Base-by-base conservation (phyloP, 2,329 filamentous ascomycete genomes). In the Fusarium transvaalense region DNA sequence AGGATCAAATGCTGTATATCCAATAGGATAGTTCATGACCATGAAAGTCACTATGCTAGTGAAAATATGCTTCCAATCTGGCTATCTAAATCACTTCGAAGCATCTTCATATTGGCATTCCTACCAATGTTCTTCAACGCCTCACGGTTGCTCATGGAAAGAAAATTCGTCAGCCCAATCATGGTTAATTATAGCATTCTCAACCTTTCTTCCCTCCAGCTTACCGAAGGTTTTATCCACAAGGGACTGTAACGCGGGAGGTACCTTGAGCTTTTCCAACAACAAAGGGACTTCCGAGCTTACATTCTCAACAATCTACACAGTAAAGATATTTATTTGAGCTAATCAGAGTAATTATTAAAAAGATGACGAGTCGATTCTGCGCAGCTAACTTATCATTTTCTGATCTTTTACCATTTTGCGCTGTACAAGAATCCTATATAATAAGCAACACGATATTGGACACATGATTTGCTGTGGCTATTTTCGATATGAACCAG, bases 281-380 rank as follows among this genome's bases (percentile, higher is more conserved):
- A 69, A 45, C 4, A 69, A 17, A 2, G 56, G 66, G 10, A 69
- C 10, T 17, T 69, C 66, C 10, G 29, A 34, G 45, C 7, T 48
- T 23, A n/a, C 10, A 23, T 7, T 3, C 12, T 5, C 14, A 10
- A 34, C 6, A 6, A 32, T 1, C 4, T 7, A 21, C 14, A 1
- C 9, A 17, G 21, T 21, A n/a, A 2, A 21, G 10, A 12, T 1
- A 19, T 12, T 2, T 7, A 10, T 2, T 34, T 17, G 14, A 15
- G 12, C 14, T 17, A 7, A 6, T 34, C 14, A 15, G 14, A 34
- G 32, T 34, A 5, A 3, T 25, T 25, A 25, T 5, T 6, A 25
- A 25, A 4, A 5, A 25, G 4, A 25, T 25, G 23, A n/a, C n/a
- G 23, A 25, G 23, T 25, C 23, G 23, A 25, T 25, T 6, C 6